These are phyloP conservation scores for Irpex sp. DNA, from an alignment of 1,284 basidiomycete species.

Conservation along the genomic window DNA sequence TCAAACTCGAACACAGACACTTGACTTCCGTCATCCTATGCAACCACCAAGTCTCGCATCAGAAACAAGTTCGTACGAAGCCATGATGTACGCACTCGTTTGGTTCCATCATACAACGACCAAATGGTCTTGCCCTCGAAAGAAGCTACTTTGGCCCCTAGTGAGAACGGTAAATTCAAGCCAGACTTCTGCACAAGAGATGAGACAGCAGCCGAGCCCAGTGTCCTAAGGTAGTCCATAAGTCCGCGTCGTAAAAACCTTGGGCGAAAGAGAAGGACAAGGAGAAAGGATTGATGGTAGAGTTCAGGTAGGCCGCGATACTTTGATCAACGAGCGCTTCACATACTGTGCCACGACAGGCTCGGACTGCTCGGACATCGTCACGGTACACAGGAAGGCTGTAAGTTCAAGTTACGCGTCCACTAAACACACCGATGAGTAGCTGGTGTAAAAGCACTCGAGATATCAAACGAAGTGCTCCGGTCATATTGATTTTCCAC, in stretches of 20 bases:
- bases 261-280: background rate
- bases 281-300: background rate
- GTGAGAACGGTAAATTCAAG: constrained; percentile 81
- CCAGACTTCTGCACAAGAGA: constrained; percentile 88
- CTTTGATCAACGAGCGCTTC: too few species aligned
- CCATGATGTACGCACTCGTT: constrained; percentile 53
- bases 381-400: too few species aligned
- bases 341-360: too few species aligned
- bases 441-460: too few species aligned
- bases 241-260: background rate
- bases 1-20: constrained; percentile 92
- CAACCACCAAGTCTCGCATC: background rate
- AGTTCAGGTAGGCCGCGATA: too few species aligned
- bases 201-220: constrained; percentile 84
- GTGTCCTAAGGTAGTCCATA: constrained; percentile 82
- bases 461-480: too few species aligned
- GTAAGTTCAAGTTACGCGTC: too few species aligned
- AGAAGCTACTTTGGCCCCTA: constrained; percentile 71
- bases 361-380: too few species aligned
- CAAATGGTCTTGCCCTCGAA: constrained; percentile 72
- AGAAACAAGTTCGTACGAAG: background rate
- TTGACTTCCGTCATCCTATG: constrained; percentile 78
- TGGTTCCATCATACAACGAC: constrained; percentile 83
- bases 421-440: too few species aligned
- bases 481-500: too few species aligned